These are phyloP conservation scores for Fusarium sp. DNA, from an alignment of 2,329 filamentous ascomycete genomes.

Conservation along the genomic window DNA sequence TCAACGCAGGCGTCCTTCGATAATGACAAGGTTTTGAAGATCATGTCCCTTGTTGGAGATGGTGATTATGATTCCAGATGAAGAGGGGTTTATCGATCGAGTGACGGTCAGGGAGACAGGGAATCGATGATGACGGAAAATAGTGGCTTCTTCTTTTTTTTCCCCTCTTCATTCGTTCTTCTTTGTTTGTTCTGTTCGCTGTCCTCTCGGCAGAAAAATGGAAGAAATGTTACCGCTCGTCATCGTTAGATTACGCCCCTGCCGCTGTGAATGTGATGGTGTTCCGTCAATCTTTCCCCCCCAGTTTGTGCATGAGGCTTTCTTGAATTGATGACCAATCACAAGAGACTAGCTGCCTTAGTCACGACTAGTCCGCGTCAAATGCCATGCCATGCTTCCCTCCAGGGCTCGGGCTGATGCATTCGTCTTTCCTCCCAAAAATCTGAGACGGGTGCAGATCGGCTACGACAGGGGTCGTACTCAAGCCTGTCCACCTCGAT, in stretches of 20 bases:
- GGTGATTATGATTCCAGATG: conserved; percentile 26
- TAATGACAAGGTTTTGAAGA: conserved; percentile 45
- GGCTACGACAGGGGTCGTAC: conserved; percentile 48
- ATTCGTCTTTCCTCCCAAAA: conserved; percentile 47
- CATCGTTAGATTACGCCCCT: conserved; percentile 36
- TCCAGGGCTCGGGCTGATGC: conserved; percentile 46
- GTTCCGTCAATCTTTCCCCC: conserved; percentile 43
- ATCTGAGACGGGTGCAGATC: conserved; percentile 56
- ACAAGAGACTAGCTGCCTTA: conserved; percentile 27
- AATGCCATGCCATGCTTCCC: conserved; percentile 43
- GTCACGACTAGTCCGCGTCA: conserved; percentile 37
- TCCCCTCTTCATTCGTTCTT: background rate
- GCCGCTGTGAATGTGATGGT: conserved; percentile 43
- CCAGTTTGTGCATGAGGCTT: conserved; percentile 47
- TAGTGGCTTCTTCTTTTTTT: background rate
- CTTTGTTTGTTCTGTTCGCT: background rate
- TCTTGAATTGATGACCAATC: conserved; percentile 41
- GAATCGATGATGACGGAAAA: background rate
- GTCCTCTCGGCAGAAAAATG: background rate
- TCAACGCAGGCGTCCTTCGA: conserved; percentile 21
- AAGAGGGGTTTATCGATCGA: conserved; percentile 25
- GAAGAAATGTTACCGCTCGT: conserved; percentile 13
- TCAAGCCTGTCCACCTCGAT: conserved; percentile 37
- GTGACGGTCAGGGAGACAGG: background rate
- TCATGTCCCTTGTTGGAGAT: conserved; percentile 42